A percentile compares a stretch with the other conserved stretches of the same genome.
Evolutionary conservation across 768 basidiomycete species (phyloP).

Genomic region (Cystofilobasidium macerans): DNA sequence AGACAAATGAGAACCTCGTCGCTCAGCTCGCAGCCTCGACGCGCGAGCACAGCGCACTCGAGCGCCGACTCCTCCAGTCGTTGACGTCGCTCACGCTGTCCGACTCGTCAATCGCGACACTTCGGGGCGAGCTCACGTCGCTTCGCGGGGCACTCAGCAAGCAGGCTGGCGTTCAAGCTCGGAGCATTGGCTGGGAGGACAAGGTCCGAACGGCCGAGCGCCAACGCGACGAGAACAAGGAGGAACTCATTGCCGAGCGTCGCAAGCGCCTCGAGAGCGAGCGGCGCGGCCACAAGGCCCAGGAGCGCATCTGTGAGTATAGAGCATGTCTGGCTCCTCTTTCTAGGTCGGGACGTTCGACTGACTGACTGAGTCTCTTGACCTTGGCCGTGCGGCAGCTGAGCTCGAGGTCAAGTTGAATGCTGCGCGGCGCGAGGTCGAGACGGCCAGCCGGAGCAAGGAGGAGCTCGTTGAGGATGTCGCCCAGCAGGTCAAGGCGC

Average conservation of each 20-base stretch:
- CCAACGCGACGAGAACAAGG: slow-evolving; percentile 31
- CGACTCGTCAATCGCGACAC: slow-evolving; percentile 36
- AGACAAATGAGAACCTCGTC: slow-evolving; percentile 17
- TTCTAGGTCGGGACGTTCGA: no score
- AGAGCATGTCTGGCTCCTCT: no score
- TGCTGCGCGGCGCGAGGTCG: slow-evolving; percentile 29
- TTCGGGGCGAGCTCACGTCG: slow-evolving; percentile 34
- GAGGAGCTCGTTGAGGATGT: slow-evolving; percentile 34
- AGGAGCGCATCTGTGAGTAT: slow-evolving; percentile 33
- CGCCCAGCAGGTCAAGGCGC: slow-evolving; percentile 33
- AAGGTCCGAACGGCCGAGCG: slow-evolving; percentile 31
- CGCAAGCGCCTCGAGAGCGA: slow-evolving; percentile 31
- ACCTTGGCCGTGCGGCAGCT: slow-evolving; percentile 25
- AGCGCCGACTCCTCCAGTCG: slow-evolving; percentile 33
- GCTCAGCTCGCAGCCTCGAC: slow-evolving; percentile 15
- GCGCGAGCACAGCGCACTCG: slow-evolving; percentile 18
- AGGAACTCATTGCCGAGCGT: slow-evolving; percentile 29
- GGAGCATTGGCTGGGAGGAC: slow-evolving; percentile 32
- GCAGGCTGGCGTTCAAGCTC: slow-evolving; percentile 31
- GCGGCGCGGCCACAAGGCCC: slow-evolving; percentile 31
- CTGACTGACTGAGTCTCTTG: no score
- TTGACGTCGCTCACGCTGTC: slow-evolving; percentile 36
- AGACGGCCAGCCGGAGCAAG: slow-evolving; percentile 32
- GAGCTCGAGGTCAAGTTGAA: slow-evolving; percentile 33
- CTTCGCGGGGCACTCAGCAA: slow-evolving; percentile 30